Percentiles rank a stretch among this genome's conserved stretches.
These are phyloP conservation scores for Salvia sclarea DNA, from an alignment of 305 asterid species.

Conservation along the genomic window DNA sequence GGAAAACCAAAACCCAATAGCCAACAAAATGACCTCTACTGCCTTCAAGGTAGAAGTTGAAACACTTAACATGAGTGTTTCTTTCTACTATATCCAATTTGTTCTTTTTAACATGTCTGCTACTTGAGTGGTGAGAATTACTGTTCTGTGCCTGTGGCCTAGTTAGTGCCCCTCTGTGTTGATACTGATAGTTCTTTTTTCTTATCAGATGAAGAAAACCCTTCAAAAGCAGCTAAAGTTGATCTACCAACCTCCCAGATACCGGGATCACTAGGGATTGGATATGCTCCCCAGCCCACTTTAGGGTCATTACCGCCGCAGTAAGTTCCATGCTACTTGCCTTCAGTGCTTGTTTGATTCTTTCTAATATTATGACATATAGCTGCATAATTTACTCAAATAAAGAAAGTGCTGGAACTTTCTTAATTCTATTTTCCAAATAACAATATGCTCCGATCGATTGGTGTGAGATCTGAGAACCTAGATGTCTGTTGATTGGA, in stretches of 20 bases:
- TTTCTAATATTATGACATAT: neutral
- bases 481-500: neutral
- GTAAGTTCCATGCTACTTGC: slow-evolving; percentile 44
- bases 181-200: slow-evolving; percentile 6
- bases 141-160: slow-evolving; percentile 4
- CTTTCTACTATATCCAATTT: neutral
- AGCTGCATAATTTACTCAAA: neutral
- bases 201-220: slow-evolving; percentile 66
- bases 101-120: neutral
- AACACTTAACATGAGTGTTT: neutral
- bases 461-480: neutral
- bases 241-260: slow-evolving; percentile 58
- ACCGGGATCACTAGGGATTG: slow-evolving; percentile 52
- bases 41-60: slow-evolving; percentile 2
- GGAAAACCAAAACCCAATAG: slow-evolving; percentile 11
- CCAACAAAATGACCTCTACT: slow-evolving; percentile 2
- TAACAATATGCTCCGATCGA: neutral
- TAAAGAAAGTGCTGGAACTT: neutral
- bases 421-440: neutral
- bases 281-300: slow-evolving; percentile 62
- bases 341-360: neutral
- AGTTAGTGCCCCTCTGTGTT: neutral
- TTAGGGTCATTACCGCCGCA: slow-evolving; percentile 53
- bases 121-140: neutral
- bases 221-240: slow-evolving; percentile 70